These are phyloP conservation scores for Euryodendron excelsum DNA, from an alignment of 148 eudicot genomes.

Conservation along the genomic window DNA sequence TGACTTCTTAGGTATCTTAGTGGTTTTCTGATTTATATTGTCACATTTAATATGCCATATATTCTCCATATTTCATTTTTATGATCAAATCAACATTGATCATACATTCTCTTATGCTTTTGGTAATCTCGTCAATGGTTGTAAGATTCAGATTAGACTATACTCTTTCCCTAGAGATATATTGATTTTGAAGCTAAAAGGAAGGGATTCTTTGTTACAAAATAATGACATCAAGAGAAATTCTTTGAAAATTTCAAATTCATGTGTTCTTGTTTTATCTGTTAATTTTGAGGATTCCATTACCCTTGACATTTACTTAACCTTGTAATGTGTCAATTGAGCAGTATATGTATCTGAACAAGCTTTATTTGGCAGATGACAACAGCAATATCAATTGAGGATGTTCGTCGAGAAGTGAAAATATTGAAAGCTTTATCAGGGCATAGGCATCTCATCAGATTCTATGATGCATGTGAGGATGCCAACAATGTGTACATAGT, in stretches of 20 bases:
- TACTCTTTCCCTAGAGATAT: neutral
- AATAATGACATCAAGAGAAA: neutral
- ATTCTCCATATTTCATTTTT: neutral
- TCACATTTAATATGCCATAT: neutral
- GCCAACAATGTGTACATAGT: slow-evolving; percentile 63
- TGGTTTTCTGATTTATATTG: neutral
- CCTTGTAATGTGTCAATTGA: neutral
- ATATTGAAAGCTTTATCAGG: slow-evolving; percentile 65
- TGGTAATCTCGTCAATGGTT: neutral
- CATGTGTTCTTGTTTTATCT: neutral
- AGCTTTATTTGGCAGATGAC: slow-evolving; percentile 55
- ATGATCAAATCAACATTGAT: neutral
- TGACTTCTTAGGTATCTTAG: no score
- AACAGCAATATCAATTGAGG: slow-evolving; percentile 73
- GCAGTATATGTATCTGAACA: slow-evolving; percentile 6
- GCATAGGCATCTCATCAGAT: slow-evolving; percentile 60
- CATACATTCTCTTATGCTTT: neutral
- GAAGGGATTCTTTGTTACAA: neutral
- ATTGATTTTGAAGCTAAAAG: neutral
- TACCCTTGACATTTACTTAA: neutral
- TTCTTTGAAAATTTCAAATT: neutral
- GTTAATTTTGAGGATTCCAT: neutral
- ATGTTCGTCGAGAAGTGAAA: slow-evolving; percentile 73
- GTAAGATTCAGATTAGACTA: neutral
- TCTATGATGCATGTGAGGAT: slow-evolving; percentile 75